A percentile compares a stretch with the other conserved stretches of the same genome.
Conservation (phyloP, 2,329 filamentous ascomycete species). For the Calycina herbarum region DNA sequence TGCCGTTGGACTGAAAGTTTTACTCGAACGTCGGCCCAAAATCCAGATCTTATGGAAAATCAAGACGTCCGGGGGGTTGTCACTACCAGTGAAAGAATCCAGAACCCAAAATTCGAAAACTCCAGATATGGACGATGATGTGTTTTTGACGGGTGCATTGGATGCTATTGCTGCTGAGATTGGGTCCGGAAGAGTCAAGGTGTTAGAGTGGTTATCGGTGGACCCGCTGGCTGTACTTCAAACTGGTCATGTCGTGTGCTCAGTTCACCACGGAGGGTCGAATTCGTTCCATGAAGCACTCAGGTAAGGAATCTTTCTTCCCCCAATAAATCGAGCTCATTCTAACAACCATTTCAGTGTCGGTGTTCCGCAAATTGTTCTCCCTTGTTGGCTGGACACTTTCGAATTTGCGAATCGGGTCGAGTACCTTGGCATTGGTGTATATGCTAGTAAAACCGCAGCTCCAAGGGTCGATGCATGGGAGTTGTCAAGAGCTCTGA, state of each 20-base stretch:
- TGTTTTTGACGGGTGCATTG: slow-evolving; percentile 12
- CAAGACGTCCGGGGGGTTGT: slow-evolving; percentile 23
- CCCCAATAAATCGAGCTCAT: neutral
- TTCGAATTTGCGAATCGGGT: slow-evolving; percentile 47
- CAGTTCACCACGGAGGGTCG: slow-evolving; percentile 44
- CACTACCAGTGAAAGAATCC: slow-evolving; percentile 7
- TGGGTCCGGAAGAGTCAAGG: slow-evolving; percentile 36
- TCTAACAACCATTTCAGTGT: slow-evolving; percentile 33
- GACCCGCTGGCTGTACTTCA: slow-evolving; percentile 42
- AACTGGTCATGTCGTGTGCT: slow-evolving; percentile 39
- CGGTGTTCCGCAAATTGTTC: slow-evolving; percentile 47
- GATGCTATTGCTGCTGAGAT: slow-evolving; percentile 18
- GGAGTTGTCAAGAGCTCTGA: slow-evolving; percentile 24
- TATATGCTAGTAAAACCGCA: slow-evolving; percentile 24
- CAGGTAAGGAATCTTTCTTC: slow-evolving; percentile 35
- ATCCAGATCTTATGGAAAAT: slow-evolving; percentile 42
- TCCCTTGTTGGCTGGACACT: slow-evolving; percentile 49
- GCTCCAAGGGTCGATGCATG: slow-evolving; percentile 22
- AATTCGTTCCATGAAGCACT: slow-evolving; percentile 47
- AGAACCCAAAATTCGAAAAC: neutral
- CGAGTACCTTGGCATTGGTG: slow-evolving; percentile 45
- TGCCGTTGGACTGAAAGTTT: slow-evolving; percentile 39
- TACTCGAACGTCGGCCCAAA: slow-evolving; percentile 37
- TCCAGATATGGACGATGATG: neutral
- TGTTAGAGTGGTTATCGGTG: slow-evolving; percentile 44